Evolutionary conservation across 2,329 filamentous ascomycete species (phyloP), one percentile per base, ranked within the genome.

Genomic region (Penicillium sp.): DNA sequence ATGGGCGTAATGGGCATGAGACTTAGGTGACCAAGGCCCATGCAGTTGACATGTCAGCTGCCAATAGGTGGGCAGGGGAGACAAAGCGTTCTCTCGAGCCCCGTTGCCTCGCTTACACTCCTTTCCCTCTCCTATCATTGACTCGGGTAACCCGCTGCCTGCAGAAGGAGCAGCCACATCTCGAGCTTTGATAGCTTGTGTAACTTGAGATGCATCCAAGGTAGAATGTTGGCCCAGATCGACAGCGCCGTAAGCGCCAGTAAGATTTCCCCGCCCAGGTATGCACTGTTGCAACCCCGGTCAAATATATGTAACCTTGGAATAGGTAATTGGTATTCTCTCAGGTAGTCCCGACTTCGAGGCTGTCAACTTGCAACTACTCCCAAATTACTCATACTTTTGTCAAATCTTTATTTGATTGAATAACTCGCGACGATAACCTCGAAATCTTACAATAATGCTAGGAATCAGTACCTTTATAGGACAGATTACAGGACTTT

Each of bases 121-220:
- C 16, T 16, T 35, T n/a, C 5, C 33, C 6, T 35, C 33, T 35
- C 14, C 13, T 35, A 35, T n/a, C 16, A 35, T 35, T 35, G 33
- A 3, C 33, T 35, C 14, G 14, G 33, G 13, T 35, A 8, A 35
- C 33, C 14, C 33, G 16, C 33, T 35, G 14, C 33, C 13, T 35
- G 33, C 33, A 35, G 33, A 35, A 35, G 33, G 4, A 4, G 14
- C 33, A 16, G 33, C 33, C 16, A 35, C 33, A 35, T 35, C 14
- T 35, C 16, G 33, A 49, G 49, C 22, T 53, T 37, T 43, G 27
- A 31, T 49, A 13, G 22, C 52, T 31, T 52, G 49, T 27, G 42
- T 46, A 44, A 43, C 52, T 26, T 50, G 27, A 49, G 33, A 45
- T 45, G 49, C 49, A 52, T 44, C 37, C 22, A 22, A 33, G 49